Conservation (phyloP, 495 filamentous ascomycete genomes). For the Penicillium macrosclerotiorum region DNA sequence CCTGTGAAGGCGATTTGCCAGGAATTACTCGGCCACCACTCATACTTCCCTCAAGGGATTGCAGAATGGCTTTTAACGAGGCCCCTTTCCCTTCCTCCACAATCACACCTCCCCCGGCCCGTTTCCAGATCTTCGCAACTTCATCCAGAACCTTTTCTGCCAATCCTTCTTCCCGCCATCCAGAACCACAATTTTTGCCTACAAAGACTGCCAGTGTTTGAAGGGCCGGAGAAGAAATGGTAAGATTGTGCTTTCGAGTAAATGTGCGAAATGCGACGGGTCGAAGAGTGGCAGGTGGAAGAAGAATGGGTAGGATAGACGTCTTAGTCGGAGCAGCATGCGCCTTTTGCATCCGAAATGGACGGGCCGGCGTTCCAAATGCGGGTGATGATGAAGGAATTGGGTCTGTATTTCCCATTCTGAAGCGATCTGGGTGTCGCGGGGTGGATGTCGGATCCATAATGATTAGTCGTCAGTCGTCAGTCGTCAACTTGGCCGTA, state of each 20-base stretch:
- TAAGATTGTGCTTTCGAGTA: conserved; percentile 96
- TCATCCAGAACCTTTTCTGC: conserved; percentile 92
- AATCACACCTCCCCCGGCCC: conserved; percentile 75
- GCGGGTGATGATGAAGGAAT: conserved; percentile 87
- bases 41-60: conserved; percentile 79
- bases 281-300: conserved; percentile 81
- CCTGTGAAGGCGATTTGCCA: conserved; percentile 25
- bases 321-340: conserved; percentile 56
- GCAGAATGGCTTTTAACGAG: conserved; percentile 75
- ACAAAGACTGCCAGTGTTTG: conserved; percentile 83
- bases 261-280: conserved; percentile 94
- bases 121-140: conserved; percentile 86
- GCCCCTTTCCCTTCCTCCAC: conserved; percentile 76
- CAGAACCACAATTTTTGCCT: conserved; percentile 87
- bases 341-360: conserved; percentile 49
- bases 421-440: conserved; percentile 28
- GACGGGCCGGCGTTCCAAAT: conserved; percentile 79
- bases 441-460: conserved; percentile 30
- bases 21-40: conserved; percentile 65
- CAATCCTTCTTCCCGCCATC: conserved; percentile 93
- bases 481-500: background rate
- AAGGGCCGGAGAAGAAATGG: conserved; percentile 83
- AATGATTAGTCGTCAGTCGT: too few relatives aligned
- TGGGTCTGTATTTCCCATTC: conserved; percentile 42
- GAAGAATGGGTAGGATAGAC: conserved; percentile 81